Conservation (phyloP, 768 basidiomycete species). For the Agrocybe pediades region DNA sequence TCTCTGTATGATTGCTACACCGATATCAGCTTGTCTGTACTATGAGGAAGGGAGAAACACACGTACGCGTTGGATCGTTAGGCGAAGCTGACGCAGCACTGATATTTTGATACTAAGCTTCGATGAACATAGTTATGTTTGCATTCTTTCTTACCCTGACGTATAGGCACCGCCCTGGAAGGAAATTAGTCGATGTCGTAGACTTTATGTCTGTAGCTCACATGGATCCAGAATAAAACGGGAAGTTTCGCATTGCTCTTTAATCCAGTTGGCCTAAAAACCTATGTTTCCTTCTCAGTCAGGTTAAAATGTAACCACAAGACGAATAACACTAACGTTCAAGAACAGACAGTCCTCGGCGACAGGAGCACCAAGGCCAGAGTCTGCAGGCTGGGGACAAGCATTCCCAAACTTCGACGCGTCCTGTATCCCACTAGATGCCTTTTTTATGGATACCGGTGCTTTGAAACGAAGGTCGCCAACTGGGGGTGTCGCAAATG, state of each 20-base stretch:
- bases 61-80: conserved; percentile 49
- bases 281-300: conserved; percentile 20
- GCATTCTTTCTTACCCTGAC: conserved; percentile 30
- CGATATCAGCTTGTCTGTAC: background rate
- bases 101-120: background rate
- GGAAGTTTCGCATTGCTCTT: conserved; percentile 31
- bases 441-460: conserved; percentile 42
- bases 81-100: conserved; percentile 42
- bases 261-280: conserved; percentile 34
- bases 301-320: background rate
- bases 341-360: conserved; percentile 58
- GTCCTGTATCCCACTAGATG: conserved; percentile 32
- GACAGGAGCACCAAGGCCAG: conserved; percentile 41
- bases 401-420: conserved; percentile 55
- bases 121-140: background rate
- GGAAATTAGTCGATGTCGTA: background rate
- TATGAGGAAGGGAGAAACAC: background rate
- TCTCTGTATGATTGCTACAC: conserved; percentile 48
- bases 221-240: conserved; percentile 40
- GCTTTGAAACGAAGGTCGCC: conserved; percentile 59
- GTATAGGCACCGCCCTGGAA: conserved; percentile 52
- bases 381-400: conserved; percentile 48
- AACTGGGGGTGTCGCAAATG: conserved; percentile 57
- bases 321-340: conserved; percentile 36
- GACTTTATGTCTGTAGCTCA: conserved; percentile 12